Conservation (phyloP, 768 basidiomycete species). For the Rubroboletus pulcherrimus region DNA sequence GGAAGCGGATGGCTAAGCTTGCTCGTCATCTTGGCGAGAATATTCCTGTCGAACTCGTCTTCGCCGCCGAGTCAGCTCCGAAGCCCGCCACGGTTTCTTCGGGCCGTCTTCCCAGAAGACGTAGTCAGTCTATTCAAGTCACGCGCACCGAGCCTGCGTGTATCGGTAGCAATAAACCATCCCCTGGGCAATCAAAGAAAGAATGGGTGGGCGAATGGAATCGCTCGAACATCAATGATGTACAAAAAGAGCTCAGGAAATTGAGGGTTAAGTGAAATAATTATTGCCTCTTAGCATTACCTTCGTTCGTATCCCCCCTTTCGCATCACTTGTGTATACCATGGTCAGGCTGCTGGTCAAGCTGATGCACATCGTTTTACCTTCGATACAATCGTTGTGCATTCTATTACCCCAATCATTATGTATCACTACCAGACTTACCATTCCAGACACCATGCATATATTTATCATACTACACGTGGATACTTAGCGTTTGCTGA, state of each 20-base stretch:
- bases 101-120: not conserved
- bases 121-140: conserved; percentile 16
- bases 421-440: conserved; percentile 10
- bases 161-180: not conserved
- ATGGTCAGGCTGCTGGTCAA: conserved; percentile 18
- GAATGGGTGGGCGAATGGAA: conserved; percentile 43
- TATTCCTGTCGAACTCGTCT: conserved; percentile 54
- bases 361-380: not conserved
- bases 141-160: not conserved
- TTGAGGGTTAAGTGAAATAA: conserved; percentile 18
- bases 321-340: not conserved
- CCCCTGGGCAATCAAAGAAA: not conserved
- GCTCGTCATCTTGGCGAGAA: conserved; percentile 55
- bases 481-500: not conserved
- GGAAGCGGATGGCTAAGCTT: conserved; percentile 57
- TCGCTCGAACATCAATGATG: conserved; percentile 35
- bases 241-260: conserved; percentile 36
- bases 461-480: not conserved
- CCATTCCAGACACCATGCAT: not conserved
- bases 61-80: conserved; percentile 18
- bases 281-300: not conserved
- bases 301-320: not conserved
- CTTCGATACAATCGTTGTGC: not conserved
- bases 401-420: not conserved
- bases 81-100: not conserved